Base-by-base conservation (phyloP, 805 yeast species). In the Saccharomycopsis guyanensis region DNA sequence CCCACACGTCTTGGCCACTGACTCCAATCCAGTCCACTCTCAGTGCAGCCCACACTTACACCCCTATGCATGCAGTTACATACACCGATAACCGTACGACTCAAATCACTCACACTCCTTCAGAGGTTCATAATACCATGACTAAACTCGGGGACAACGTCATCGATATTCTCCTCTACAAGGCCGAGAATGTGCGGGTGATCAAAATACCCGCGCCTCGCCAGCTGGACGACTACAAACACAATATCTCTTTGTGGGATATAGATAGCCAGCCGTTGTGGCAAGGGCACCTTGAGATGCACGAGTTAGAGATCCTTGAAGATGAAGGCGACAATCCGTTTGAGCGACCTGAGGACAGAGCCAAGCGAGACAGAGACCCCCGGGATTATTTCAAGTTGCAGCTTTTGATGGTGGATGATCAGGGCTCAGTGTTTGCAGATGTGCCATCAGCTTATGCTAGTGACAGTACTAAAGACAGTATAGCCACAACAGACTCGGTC, bases 271-370 rank as follows among this genome's bases (percentile, higher is more conserved):
- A 29, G 15, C 45, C 44, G 2, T 18, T 50, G 10, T 50, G 53
- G 53, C 25, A 33, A 16, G 53, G 53, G 4, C 37, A 34, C 13
- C 25, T 47, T n/a, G 51, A 50, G 25, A 31, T 50, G 27, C 53
- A 50, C 27, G 53, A 50, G 22, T 24, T 47, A 19, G 51, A 47
- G 27, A 20, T 31, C 6, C 20, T 45, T 7, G 51, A 50, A 12
- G 47, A 45, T 18, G 20, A 35, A 15, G 22, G 32, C 12, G 34
- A 24, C 15, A 15, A 44, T n/a, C 24, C 31, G 18, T 18, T 12
- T 20, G 19, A 13, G 22, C n/a, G n/a, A n/a, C n/a, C n/a, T n/a
- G n/a, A n/a, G n/a, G n/a, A n/a, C n/a, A n/a, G n/a, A n/a, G n/a
- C n/a, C n/a, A n/a, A n/a, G n/a, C n/a, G n/a, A n/a, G n/a, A n/a